phyloP scores from a whole-genome alignment of 78 protist species.

The Tieghemostelium lacteum region DNA sequence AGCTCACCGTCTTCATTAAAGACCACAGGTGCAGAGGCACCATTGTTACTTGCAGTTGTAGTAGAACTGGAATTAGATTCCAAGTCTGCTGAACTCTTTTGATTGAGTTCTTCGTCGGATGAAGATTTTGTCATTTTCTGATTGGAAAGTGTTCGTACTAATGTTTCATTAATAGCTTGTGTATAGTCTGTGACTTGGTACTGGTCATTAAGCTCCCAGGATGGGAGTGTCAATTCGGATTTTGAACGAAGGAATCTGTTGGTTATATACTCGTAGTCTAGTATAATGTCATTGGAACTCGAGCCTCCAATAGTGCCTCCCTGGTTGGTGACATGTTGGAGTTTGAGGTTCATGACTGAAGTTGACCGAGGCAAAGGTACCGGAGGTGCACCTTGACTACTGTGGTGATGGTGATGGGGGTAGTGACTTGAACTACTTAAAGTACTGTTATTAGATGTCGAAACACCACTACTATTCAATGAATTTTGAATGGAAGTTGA shows the following conservation, averaged over 20 bases:
- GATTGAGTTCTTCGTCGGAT: not conserved
- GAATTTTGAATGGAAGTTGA: not conserved
- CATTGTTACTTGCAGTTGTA: not conserved
- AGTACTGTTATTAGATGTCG: not conserved
- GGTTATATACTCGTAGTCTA: not conserved
- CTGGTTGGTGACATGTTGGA: too few species aligned
- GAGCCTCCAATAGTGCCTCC: not conserved
- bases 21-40: not conserved
- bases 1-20: conserved; percentile 20
- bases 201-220: conserved; percentile 11
- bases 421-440: not conserved
- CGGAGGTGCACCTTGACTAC: not conserved
- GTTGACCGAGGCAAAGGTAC: not conserved
- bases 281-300: not conserved
- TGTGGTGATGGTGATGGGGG: too few species aligned
- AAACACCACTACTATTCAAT: not conserved
- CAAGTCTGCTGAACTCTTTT: not conserved
- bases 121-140: not conserved
- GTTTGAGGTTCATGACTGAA: not conserved
- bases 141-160: conserved; percentile 9
- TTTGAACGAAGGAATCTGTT: not conserved
- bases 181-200: conserved; percentile 20
- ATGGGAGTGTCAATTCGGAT: conserved; percentile 32
- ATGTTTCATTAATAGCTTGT: conserved; percentile 12
- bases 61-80: not conserved